Evolutionary conservation across 2,329 filamentous ascomycete species (phyloP), one percentile per base, ranked within the genome.

Genomic region (Colletotrichum eremochloae): DNA sequence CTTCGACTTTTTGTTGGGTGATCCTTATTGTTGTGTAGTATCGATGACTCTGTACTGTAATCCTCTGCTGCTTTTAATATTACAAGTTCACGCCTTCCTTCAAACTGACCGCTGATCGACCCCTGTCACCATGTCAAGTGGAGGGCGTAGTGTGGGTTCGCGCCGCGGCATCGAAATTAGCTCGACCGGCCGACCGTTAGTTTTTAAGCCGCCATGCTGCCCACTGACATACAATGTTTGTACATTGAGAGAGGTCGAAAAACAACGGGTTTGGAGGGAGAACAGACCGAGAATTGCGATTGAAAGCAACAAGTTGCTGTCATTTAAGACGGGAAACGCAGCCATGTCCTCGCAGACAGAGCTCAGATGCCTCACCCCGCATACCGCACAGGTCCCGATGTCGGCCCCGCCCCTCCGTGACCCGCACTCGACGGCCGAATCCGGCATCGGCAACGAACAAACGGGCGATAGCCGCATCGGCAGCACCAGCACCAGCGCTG

Each of bases 281-380:
- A 5, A 6, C 6, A 9, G 29, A 2, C 14, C 3, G 46, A 31
- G 14, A 53, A 6, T 29, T 2, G 20, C 33, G 42, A 6, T 18
- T 38, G 24, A 24, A 24, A 24, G 24, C 24, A 24, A 24, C 24
- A 24, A 1, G 1, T 24, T 24, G 24, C 24, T 24, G 24, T 24
- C 24, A 5, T 46, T 15, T 11, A 18, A 48, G 42, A 48, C n/a
- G 24, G 24, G 15, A 44, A 36, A 18, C 29, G 36, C 58, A 31
- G n/a, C 58, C 38, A 69, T 60, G 65, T 63, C 58, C n/a, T 42
- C 65, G 29, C 57, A 63, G 56, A 72, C 66, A n/a, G 69, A 68
- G 65, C 69, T 72, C 36, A 33, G 44, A 12, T 46, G 50, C 31
- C 69, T 64, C 24, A 40, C 67, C 29, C 57, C 56, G 38, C 58